Base-by-base conservation (phyloP, 2,329 filamentous ascomycete genomes). In the Fusarium phyllophilum region DNA sequence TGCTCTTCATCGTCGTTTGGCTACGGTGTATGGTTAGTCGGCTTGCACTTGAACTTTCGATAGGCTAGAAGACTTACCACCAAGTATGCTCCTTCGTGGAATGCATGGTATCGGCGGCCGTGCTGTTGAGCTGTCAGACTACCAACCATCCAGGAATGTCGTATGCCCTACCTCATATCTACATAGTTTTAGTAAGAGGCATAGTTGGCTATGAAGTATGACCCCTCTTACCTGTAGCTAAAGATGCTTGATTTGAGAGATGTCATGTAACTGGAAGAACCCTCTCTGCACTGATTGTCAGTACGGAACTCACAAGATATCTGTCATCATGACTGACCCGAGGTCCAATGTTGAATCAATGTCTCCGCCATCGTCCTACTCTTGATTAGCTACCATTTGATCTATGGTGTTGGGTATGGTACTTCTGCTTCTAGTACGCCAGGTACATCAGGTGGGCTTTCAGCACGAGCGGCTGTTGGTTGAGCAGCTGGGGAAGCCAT, bases 1-100 rank as follows among this genome's bases (percentile, higher is more conserved):
- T 74, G 71, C 22, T 74, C 71, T 13, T 71, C 62, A 5, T 74
- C 71, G 6, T 74, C 71, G 13, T 74, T 74, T 42, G 71, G 71
- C 71, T 74, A 15, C 1, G 2, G 5, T 2, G 15, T 6, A 45
- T 22, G 33, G 6, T 51, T 10, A 20, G 7, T 2, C 4, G 3
- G 3, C 5, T 11, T 26, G 8, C 20, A 17, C 10, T n/a, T n/a
- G 51, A n/a, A n/a, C 14, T 18, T 13, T 13, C 2, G 8, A 5
- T 10, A 8, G 20, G 1, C 11, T 11, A n/a, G 13, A 29, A 4
- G 1, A 57, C 57, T 8, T 3, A 57, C 66, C 18, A 69, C 66
- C 13, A 69, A 34, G 33, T 69, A 73, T 12, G 70, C 46, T 15
- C 71, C 71, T 24, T 73, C 71, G 3, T 73, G 71, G 33, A 73